Base-by-base conservation (phyloP, 768 basidiomycete genomes). In the Pleurotus cornucopiae region DNA sequence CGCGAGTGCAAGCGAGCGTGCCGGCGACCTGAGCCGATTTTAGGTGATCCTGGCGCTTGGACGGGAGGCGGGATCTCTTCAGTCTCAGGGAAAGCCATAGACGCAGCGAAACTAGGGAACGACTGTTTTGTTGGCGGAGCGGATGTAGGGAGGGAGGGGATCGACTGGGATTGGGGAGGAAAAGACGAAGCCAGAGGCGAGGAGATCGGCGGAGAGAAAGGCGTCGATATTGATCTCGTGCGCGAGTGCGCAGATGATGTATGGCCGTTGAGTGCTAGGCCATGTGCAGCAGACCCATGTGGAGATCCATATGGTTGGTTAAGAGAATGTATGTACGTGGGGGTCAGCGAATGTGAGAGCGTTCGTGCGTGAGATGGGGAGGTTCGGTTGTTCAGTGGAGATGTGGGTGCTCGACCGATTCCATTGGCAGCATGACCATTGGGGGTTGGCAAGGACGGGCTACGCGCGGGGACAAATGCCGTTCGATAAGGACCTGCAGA, bases 1-100 rank as follows among this genome's bases (percentile, higher is more conserved):
- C 94, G 84, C 0, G 94, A 94, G 66, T 97, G 94, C 14, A 96
- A 75, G 2, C 91, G 81, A 3, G 82, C 71, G 68, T 94, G 91
- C n/a, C 77, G 70, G 13, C 73, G 69, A 30, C 13, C 34, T 4
- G 37, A 40, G 51, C 39, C 21, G 12, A 21, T n/a, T 40, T 53
- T 53, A 6, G 51, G 41, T 21, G 46, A 46, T 7, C 40, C 48
- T 48, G 58, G 38, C 5, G 30, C 6, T 53, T 53, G 51, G 20
- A 55, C 34, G 20, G 47, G 44, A 16, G 49, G 18, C 53, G 39
- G 44, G n/a, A 44, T 21, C 21, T 23, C 46, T 9, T 55, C 40
- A 5, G 47, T 38, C n/a, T 51, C 49, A 12, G 34, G 34, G 7
- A 44, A 47, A 41, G 59, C 26, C 37, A 57, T 53, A 25, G 53